Conservation (phyloP, 352 stramenopile genomes). For the Phytopythium ostracodes region DNA sequence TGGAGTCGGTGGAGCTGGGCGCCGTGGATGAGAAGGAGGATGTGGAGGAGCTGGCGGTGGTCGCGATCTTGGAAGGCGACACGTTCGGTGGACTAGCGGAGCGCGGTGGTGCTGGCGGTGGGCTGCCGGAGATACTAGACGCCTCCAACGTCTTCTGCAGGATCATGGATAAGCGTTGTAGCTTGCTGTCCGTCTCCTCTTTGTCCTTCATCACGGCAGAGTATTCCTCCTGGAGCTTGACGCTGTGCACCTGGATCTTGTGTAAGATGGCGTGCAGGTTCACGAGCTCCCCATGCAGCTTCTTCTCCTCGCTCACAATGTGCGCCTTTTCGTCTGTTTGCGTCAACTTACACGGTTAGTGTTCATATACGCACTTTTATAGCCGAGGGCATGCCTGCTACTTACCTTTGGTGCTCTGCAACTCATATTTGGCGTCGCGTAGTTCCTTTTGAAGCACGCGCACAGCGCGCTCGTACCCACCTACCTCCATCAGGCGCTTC, state of each 20-base stretch:
- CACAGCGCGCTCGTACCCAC: slow-evolving; percentile 54
- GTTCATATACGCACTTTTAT: neutral
- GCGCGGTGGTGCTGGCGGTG: slow-evolving; percentile 11
- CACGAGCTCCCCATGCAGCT: slow-evolving; percentile 44
- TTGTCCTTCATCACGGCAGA: slow-evolving; percentile 37
- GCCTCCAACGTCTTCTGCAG: slow-evolving; percentile 36
- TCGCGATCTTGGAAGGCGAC: slow-evolving; percentile 3
- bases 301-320: slow-evolving; percentile 47
- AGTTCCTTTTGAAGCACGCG: slow-evolving; percentile 49
- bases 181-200: slow-evolving; percentile 45
- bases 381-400: too few relatives aligned
- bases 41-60: slow-evolving; percentile 1
- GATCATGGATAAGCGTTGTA: slow-evolving; percentile 50
- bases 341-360: neutral
- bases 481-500: slow-evolving; percentile 59
- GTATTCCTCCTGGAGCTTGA: slow-evolving; percentile 52
- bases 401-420: slow-evolving; percentile 45
- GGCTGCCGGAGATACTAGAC: slow-evolving; percentile 4
- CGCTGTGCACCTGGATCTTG: slow-evolving; percentile 27
- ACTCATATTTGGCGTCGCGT: slow-evolving; percentile 43
- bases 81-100: slow-evolving; percentile 7
- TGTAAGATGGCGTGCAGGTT: slow-evolving; percentile 35
- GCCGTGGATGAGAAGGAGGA: slow-evolving; percentile 2
- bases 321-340: slow-evolving; percentile 42
- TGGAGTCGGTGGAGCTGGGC: neutral